Evolutionary conservation across 73 alveolate species (phyloP).

Genomic region (Vitrella brassicaformis): DNA sequence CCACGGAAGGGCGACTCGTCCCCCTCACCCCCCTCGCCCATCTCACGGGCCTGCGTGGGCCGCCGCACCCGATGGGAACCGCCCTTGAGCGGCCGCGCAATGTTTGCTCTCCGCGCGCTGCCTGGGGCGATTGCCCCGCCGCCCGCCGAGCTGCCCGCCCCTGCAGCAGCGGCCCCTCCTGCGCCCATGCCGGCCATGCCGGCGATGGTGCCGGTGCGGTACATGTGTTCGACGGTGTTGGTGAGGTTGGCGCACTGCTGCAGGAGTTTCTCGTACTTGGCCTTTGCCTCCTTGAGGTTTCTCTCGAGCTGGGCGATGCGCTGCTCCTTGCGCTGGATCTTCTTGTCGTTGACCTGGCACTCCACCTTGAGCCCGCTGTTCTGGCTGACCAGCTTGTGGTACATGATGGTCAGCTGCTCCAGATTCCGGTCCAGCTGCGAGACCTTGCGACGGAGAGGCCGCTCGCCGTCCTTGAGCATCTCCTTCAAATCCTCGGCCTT

Average conservation of each 20-base stretch:
- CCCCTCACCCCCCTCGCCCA: no score
- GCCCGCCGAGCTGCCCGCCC: no score
- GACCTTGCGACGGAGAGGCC: constrained; percentile 9
- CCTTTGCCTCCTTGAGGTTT: constrained; percentile 22
- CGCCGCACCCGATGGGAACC: no score
- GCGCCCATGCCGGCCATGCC: no score
- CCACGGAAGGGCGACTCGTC: no score
- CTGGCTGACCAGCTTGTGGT: constrained; percentile 68
- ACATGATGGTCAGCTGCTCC: constrained; percentile 72
- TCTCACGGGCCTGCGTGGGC: no score
- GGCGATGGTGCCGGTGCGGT: no score
- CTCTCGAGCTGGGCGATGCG: constrained; percentile 36
- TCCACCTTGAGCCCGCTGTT: constrained; percentile 54
- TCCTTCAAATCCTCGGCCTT: not conserved
- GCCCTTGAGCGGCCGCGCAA: no score
- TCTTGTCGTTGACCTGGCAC: constrained; percentile 21
- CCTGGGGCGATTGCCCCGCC: no score
- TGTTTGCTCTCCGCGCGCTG: no score
- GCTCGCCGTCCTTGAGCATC: constrained; percentile 37
- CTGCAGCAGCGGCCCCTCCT: no score
- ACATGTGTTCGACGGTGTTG: constrained; percentile 7
- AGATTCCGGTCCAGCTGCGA: constrained; percentile 58
- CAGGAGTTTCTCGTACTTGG: constrained; percentile 22
- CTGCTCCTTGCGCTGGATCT: constrained; percentile 33
- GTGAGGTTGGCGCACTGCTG: constrained; percentile 38